Percentiles rank a stretch among this genome's conserved stretches.
phyloP scores from a whole-genome alignment of 2,329 filamentous ascomycete genomes.

The Colletotrichum siamense region DNA sequence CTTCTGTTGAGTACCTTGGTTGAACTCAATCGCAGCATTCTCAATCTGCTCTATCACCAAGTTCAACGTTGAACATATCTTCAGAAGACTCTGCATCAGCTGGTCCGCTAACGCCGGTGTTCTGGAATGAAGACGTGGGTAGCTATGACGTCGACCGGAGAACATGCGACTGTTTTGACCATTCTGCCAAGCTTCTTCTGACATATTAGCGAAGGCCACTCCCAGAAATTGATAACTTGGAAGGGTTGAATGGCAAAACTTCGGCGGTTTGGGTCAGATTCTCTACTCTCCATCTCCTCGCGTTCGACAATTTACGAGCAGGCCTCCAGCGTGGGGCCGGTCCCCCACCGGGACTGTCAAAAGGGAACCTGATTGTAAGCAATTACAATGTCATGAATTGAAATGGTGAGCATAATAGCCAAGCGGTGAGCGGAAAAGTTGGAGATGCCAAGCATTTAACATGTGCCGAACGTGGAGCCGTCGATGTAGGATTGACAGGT shows the following conservation, averaged over 20 bases:
- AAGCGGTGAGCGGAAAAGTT: not conserved
- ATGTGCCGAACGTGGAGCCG: conserved; percentile 10
- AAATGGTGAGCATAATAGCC: not conserved
- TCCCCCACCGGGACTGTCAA: not conserved
- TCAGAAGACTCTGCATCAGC: not conserved
- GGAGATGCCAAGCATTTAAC: conserved; percentile 2
- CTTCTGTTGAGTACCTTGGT: not conserved
- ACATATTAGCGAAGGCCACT: not conserved
- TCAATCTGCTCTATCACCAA: not conserved
- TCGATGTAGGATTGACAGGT: not conserved
- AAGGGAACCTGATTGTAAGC: not conserved
- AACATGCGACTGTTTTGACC: not conserved
- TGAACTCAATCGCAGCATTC: not conserved
- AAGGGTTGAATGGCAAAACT: not conserved
- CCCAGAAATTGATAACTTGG: not conserved
- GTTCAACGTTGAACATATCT: not conserved
- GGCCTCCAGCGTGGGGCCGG: not conserved
- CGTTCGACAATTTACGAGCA: not conserved
- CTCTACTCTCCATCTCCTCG: not conserved
- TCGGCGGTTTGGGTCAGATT: not conserved
- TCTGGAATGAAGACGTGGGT: not conserved
- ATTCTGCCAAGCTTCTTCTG: not conserved
- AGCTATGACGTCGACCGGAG: not conserved
- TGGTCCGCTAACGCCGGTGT: not conserved
- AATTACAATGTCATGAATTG: not conserved